Evolutionary conservation across 2,329 filamentous ascomycete species (phyloP), one percentile per base, ranked within the genome.

Genomic region (Xylaria sp.): DNA sequence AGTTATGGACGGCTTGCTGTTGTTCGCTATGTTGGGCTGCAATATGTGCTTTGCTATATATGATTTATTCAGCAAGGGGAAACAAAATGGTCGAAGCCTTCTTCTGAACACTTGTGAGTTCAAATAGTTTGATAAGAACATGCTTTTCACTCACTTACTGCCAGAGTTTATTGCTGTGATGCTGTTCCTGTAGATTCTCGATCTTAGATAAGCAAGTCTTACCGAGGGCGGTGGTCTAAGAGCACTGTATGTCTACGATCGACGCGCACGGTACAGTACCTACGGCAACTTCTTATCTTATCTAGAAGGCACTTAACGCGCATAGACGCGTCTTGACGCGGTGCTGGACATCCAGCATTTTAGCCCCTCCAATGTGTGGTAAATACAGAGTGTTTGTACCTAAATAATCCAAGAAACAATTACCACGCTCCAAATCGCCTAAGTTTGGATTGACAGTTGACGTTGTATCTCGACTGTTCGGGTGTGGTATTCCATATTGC

Each of bases 401-500:
- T 13, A 12, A 37, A 25, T 54, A n/a, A 37, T 13, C 15, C 10
- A 10, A 12, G 31, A 20, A 34, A 18, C 13, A 51, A 52, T 9
- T 41, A n/a, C 23, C 18, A 15, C 4, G 44, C 20, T 52, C 25
- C 15, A 9, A 52, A 15, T 28, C 50, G 13, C 50, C 15, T 13
- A 7, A 25, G 15, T n/a, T 18, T 12, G 23, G 48, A 13, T 13
- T 13, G 3, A 5, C 28, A 9, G 28, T 31, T 23, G 23, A 15
- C 54, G 2, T 34, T 18, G 25, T 28, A 13, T 15, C 12, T 28
- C n/a, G 59, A 8, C 23, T 15, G 8, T 46, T 12, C 13, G 8
- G 55, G 87, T 87, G 84, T 84, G 84, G 46, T 84, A 87, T 72
- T 85, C 83, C 6, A 75, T 82, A 44, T 73, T 81, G 3, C 76